Conservation (phyloP, 345 rosid species). For the Raphanus sativus region DNA sequence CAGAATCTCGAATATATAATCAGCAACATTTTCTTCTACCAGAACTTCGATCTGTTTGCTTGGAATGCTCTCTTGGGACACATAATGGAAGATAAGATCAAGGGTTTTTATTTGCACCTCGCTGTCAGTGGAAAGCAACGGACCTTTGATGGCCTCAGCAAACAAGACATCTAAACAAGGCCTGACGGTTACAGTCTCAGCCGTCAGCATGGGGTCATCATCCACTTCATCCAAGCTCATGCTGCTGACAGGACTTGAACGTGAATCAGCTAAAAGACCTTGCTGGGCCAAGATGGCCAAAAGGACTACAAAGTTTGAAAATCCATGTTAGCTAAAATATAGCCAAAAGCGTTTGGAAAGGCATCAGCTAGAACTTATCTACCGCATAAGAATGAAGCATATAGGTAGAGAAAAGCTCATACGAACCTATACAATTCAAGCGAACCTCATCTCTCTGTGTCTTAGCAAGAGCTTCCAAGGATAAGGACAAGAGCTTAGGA, state of each 20-base stretch:
- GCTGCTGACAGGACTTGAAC: conserved; percentile 43
- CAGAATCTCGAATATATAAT: conserved; percentile 86
- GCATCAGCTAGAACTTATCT: background rate
- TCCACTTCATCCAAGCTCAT: conserved; percentile 53
- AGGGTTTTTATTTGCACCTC: conserved; percentile 72
- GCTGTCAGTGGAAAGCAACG: conserved; percentile 83
- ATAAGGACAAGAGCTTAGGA: conserved; percentile 60
- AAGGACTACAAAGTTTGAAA: conserved; percentile 56
- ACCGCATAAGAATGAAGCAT: background rate
- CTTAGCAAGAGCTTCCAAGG: conserved; percentile 78
- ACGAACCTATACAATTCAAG: conserved; percentile 81
- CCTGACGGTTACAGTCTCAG: conserved; percentile 45
- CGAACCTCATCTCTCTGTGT: conserved; percentile 82
- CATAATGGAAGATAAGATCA: conserved; percentile 62
- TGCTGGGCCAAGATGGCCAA: conserved; percentile 59
- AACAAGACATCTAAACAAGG: conserved; percentile 57
- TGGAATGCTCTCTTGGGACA: conserved; percentile 51
- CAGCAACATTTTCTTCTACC: conserved; percentile 79
- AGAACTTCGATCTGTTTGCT: conserved; percentile 57
- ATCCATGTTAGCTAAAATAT: background rate
- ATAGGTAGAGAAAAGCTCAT: background rate
- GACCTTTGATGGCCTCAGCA: conserved; percentile 89
- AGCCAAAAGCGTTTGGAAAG: background rate
- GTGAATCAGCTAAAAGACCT: conserved; percentile 52
- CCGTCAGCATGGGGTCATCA: conserved; percentile 53